Conservation (phyloP, 805 yeast genomes). For the Candida ortonii region DNA sequence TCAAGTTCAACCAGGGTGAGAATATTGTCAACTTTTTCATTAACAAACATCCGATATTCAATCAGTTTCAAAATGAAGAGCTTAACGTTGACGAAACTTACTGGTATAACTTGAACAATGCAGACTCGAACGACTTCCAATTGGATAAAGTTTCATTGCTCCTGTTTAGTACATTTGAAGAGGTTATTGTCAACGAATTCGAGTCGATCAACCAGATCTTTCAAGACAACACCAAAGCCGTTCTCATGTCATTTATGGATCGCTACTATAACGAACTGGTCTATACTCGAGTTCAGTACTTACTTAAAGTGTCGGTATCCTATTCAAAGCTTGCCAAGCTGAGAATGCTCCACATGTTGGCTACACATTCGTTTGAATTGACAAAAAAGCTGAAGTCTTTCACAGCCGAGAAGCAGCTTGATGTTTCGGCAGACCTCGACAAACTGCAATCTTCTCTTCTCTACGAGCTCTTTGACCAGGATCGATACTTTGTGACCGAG, state of each 20-base stretch:
- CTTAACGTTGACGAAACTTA: constrained; percentile 32
- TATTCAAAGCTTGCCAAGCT: constrained; percentile 69
- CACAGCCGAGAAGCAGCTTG: constrained; percentile 46
- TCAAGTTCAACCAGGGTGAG: constrained; percentile 80
- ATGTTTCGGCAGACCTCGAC: constrained; percentile 54
- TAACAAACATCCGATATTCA: constrained; percentile 70
- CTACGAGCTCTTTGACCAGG: constrained; percentile 61
- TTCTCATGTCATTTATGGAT: constrained; percentile 66
- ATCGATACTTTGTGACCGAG: constrained; percentile 68
- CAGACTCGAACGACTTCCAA: constrained; percentile 45
- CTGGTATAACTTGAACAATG: constrained; percentile 63
- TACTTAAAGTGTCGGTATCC: constrained; percentile 61
- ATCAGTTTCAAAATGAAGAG: constrained; percentile 38
- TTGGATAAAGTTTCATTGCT: constrained; percentile 52
- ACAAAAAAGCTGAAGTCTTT: constrained; percentile 65
- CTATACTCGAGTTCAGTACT: constrained; percentile 51
- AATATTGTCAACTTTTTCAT: constrained; percentile 81
- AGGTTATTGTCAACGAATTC: constrained; percentile 68
- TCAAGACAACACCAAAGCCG: constrained; percentile 51
- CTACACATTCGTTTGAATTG: constrained; percentile 54
- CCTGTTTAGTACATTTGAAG: constrained; percentile 53
- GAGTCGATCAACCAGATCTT: constrained; percentile 73
- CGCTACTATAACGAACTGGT: constrained; percentile 74
- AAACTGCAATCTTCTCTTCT: constrained; percentile 73
- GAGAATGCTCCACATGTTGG: constrained; percentile 68